Base-by-base conservation (phyloP, 2,329 filamentous ascomycete genomes). In the Colletotrichum musicola region DNA sequence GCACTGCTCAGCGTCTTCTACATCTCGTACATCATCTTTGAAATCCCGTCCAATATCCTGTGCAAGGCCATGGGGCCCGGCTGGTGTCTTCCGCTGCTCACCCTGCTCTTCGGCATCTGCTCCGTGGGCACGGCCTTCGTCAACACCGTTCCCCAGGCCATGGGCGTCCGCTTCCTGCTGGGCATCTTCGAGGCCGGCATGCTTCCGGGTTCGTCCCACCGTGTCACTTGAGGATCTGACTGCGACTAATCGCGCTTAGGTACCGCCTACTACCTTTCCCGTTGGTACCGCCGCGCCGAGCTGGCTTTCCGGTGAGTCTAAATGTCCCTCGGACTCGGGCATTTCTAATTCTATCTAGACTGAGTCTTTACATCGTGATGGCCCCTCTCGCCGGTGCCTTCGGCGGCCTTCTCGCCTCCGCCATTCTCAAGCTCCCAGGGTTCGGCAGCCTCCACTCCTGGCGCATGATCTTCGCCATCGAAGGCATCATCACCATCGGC, bases 381-480 rank as follows among this genome's bases (percentile, higher is more conserved):
- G 87, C 89, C 0, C 87, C 89, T 0, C 79, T 92, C 0, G 89
- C 90, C 0, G 90, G 90, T 6, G 90, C 89, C 0, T 91, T 92
- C 66, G 90, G 91, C 1, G 91, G 91, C 0, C 82, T 93, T 0
- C 78, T 93, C 1, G 86, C 85, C 0, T 88, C 84, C 0, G 90
- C 80, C 0, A 92, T 93, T 55, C 79, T 92, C 9, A 88, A 81
- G 0, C 82, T 93, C 6, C 78, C 85, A 25, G 75, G 81, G 54
- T 85, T 92, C 62, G 90, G 89, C 6, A 76, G 81, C 4, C 77
- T 92, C 0, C 80, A 79, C 25, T 79, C 77, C 5, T 93, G 91
- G 91, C 82, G 90, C 7, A 92, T 92, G 89, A 91, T 93, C 59
- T 93, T 93, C 62, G 86, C 84, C 4, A 88, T 93, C n/a, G 91